Evolutionary conservation across 306 rosid genomes (phyloP), one percentile per base, ranked within the genome.

Genomic region (Sindora glabra): DNA sequence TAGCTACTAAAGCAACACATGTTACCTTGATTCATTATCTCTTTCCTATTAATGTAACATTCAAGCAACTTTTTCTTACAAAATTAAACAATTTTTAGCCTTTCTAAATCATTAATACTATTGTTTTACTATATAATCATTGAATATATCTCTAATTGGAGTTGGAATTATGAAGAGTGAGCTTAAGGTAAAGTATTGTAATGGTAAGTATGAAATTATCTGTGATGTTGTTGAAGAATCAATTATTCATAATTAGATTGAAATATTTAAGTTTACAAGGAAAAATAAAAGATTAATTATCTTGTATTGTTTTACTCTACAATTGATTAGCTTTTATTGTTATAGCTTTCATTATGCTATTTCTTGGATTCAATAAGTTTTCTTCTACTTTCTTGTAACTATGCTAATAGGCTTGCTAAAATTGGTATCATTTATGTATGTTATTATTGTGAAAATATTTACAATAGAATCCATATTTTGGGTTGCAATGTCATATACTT

Each of bases 21-120:
- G 42, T 47, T n/a, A 55, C 26, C 42, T 14, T 21, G 65, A 32
- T 55, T 38, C 74, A 76, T 62, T 46, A 89, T 23, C 73, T 89
- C 97, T 15, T 89, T 89, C 61, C 89, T 79, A 33, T 89, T 95
- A 17, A 89, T 79, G 81, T 86, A 89, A 62, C 89, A 95, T 41
- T 83, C 95, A 13, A 86, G 86, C 64, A 89, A 65, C 65, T 86
- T 86, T 38, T 30, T 83, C 95, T 58, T 49, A 51, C 70, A 89
- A 71, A 68, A 86, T 87, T 74, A 83, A 72, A 59, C 79, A 81
- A 23, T 78, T 81, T 32, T 89, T 45, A 12, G 82, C 76, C 77
- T 76, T 83, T 44, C 95, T 87, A 7, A 83, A 77, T 89, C 83
- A 73, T 38, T 73, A 30, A 55, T 89, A 81, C 13, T 87, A 80